phyloP scores from a whole-genome alignment of 169 alveolate species.

The Eimeria praecox region DNA sequence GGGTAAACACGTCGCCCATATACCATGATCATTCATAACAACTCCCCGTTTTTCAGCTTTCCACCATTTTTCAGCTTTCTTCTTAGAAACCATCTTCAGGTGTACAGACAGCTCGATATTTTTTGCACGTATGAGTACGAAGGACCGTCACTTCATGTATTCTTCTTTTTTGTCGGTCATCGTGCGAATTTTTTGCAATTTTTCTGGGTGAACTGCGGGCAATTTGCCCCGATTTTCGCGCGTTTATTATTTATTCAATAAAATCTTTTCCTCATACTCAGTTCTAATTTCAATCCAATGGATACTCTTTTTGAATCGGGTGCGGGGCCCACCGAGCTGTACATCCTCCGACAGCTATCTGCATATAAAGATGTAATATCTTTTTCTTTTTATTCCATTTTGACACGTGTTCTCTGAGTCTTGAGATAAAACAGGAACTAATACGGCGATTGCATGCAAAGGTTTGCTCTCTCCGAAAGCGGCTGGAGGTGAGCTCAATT shows the following conservation, averaged over 20 bases:
- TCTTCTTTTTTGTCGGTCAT: background rate
- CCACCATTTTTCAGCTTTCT: background rate
- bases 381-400: background rate
- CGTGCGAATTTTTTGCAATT: background rate
- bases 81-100: background rate
- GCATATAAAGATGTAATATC: conserved; percentile 43
- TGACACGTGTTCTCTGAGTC: background rate
- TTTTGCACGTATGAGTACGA: background rate
- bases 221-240: background rate
- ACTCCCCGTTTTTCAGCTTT: background rate
- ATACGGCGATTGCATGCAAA: background rate
- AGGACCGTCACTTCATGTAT: background rate
- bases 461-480: conserved; percentile 10
- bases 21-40: background rate
- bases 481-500: conserved; percentile 7
- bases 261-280: background rate
- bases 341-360: conserved; percentile 48
- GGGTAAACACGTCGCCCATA: background rate
- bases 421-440: conserved; percentile 26
- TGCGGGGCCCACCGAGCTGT: conserved; percentile 32
- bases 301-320: conserved; percentile 3
- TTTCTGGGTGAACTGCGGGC: background rate
- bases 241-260: background rate
- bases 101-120: conserved; percentile 1
- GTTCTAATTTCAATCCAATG: background rate